Evolutionary conservation across 768 basidiomycete genomes (phyloP).

Genomic region (Boletus barrowsii): DNA sequence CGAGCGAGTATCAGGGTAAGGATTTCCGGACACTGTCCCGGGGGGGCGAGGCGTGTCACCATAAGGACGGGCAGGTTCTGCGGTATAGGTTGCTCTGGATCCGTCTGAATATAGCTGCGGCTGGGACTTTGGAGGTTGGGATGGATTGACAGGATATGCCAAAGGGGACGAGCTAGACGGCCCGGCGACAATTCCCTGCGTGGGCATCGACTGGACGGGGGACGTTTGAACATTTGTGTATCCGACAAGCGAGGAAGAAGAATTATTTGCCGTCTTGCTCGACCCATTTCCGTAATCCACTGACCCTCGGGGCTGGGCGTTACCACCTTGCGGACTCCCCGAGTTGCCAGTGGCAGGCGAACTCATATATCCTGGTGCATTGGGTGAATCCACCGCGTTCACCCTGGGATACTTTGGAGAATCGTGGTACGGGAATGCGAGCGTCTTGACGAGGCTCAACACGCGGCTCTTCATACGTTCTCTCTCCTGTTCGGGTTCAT

Average conservation of each 20-base stretch:
- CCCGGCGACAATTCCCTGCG: slow-evolving; percentile 16
- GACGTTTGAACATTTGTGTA: slow-evolving; percentile 21
- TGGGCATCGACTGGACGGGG: slow-evolving; percentile 22
- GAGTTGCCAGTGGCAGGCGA: slow-evolving; percentile 60
- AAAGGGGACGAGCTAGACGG: slow-evolving; percentile 26
- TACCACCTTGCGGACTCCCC: slow-evolving; percentile 45
- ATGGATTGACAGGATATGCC: slow-evolving; percentile 17
- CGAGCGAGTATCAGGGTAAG: slow-evolving; percentile 27
- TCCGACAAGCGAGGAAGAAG: slow-evolving; percentile 28
- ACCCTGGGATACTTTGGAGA: slow-evolving; percentile 52
- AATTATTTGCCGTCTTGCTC: slow-evolving; percentile 16
- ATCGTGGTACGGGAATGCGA: slow-evolving; percentile 81
- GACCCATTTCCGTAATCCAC: slow-evolving; percentile 23
- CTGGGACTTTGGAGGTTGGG: slow-evolving; percentile 24
- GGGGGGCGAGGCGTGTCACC: slow-evolving; percentile 18
- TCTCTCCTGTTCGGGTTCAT: slow-evolving; percentile 45
- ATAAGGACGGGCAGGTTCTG: slow-evolving; percentile 24
- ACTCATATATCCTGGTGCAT: slow-evolving; percentile 41
- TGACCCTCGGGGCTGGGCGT: slow-evolving; percentile 24
- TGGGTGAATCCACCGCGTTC: slow-evolving; percentile 46
- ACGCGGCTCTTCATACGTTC: slow-evolving; percentile 62
- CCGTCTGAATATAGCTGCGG: slow-evolving; percentile 26
- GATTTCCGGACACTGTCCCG: slow-evolving; percentile 21
- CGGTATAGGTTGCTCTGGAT: slow-evolving; percentile 18
- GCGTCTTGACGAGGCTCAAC: slow-evolving; percentile 63